Base-by-base conservation (phyloP, 1,139 yeast species). In the Yamadazyma mexicana region DNA sequence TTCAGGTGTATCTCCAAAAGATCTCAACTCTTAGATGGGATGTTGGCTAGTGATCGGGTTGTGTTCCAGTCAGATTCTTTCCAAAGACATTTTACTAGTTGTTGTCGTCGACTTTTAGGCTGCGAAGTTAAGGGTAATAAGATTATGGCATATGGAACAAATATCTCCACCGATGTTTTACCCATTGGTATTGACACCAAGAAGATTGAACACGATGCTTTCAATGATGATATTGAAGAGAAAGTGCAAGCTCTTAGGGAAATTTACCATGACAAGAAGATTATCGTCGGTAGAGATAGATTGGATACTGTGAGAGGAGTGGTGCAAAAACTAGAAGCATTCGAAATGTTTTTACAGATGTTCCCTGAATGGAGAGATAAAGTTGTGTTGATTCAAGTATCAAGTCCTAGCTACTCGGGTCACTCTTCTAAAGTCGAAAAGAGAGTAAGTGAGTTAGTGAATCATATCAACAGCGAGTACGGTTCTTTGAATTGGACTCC, bases 311-410 rank as follows among this genome's bases (percentile, higher is more conserved):
- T 86, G 17, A 75, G 94, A 49, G 95, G 95, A 23, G 92, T 87
- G 28, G 79, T 83, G 4, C 95, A 87, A 58, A 87, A 87, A 55
- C 61, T 87, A 34, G 84, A 85, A 59, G 94, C 95, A 0, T 86
- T 81, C 59, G 92, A 83, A 50, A 78, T 81, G 66, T 87, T 92
- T 51, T 69, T 92, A 49, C 87, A 83, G 44, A 81, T 87, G 84
- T 89, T 81, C 54, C 98, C 98, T 1, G 91, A 88, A 53, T 88
- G 95, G 95, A 73, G 86, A 45, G 89, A 83, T 32, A 79, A 83
- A 45, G 96, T 89, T 25, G 95, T 89, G 4, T 69, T 92, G 52
- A 85, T 94, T 49, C 98, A 92, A 62, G 96, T 94, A 18, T 86
- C 96, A 4, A 82, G 89, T 35, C 95, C 95, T 17, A 83, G 84